phyloP scores from a whole-genome alignment of 192 early-diverging fungal genomes.

The Rhizophagus clarus region DNA sequence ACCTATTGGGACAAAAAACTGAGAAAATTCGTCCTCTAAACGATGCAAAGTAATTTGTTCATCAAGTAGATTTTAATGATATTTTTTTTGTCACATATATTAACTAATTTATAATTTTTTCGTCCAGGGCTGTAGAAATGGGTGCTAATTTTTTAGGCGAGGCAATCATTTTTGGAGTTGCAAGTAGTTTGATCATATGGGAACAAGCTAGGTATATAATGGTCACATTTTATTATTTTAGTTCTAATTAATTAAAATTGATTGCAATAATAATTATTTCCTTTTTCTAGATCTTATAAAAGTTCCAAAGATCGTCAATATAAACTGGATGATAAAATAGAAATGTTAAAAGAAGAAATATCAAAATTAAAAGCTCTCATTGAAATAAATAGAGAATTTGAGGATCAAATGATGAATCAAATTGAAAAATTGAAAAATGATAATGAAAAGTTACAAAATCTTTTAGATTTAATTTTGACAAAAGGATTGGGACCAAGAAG shows the following conservation, averaged over 20 bases:
- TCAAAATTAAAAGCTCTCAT: not conserved
- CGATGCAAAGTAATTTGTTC: conserved; percentile 56
- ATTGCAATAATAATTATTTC: not conserved
- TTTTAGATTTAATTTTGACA: not conserved
- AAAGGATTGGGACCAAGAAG: not conserved
- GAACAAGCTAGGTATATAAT: conserved; percentile 67
- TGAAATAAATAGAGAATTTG: not conserved
- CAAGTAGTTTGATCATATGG: conserved; percentile 67
- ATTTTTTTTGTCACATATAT: not conserved
- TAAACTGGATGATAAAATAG: conserved; percentile 56
- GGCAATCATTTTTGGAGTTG: conserved; percentile 75
- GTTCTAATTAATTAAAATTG: not conserved
- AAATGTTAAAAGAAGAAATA: conserved; percentile 38
- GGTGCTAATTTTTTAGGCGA: conserved; percentile 83
- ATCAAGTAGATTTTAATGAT: not conserved
- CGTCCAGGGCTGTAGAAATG: conserved; percentile 69
- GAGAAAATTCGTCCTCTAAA: conserved; percentile 79
- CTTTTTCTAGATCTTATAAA: conserved; percentile 44
- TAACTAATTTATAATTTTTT: conserved; percentile 10
- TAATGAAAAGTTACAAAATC: conserved; percentile 1
- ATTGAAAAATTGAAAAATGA: not conserved
- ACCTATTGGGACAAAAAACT: conserved; percentile 73
- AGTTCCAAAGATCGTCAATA: conserved; percentile 52
- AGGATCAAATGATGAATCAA: not conserved
- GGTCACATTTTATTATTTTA: conserved; percentile 34